Conservation (phyloP, 2,329 filamentous ascomycete species). For the Cordyceps cicadae region DNA sequence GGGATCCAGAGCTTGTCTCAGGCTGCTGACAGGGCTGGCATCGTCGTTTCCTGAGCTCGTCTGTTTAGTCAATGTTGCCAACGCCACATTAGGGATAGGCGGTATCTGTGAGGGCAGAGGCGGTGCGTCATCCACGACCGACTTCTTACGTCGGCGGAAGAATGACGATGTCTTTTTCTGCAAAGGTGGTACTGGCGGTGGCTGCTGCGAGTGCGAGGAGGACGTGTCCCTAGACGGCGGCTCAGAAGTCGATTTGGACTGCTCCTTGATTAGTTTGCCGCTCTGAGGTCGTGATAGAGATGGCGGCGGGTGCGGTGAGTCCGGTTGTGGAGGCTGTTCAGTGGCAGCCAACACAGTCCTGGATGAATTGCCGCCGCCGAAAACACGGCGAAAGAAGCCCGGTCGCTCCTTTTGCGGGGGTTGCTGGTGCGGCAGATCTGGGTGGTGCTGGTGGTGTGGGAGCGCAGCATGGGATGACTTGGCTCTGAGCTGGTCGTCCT, state of each 20-base stretch:
- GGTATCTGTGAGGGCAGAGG: conserved; percentile 45
- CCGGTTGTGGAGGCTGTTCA: conserved; percentile 6
- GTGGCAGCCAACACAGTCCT: conserved; percentile 37
- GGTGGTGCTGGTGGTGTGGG: conserved; percentile 35
- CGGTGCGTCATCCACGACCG: conserved; percentile 61
- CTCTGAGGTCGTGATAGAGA: conserved; percentile 14
- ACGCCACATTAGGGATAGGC: conserved; percentile 29
- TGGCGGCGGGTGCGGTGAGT: conserved; percentile 16
- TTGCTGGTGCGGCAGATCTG: conserved; percentile 25
- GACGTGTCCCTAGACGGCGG: conserved; percentile 42
- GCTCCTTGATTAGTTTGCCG: conserved; percentile 1
- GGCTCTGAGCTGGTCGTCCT: conserved; percentile 29
- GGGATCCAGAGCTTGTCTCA: conserved; percentile 80
- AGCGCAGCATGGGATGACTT: conserved; percentile 33
- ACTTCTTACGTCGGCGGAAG: conserved; percentile 90
- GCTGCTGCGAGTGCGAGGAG: conserved; percentile 36
- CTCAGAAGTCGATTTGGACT: conserved; percentile 36
- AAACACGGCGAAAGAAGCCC: conserved; percentile 90
- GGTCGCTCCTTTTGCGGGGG: conserved; percentile 54
- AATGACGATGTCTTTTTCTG: conserved; percentile 93
- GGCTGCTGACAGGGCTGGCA: conserved; percentile 65
- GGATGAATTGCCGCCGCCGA: conserved; percentile 62
- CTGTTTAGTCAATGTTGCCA: conserved; percentile 17
- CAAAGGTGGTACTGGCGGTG: conserved; percentile 35
- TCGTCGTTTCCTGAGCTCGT: conserved; percentile 20